Percentiles rank a stretch among this genome's conserved stretches.
Evolutionary conservation across 257 asterid species (phyloP).

Genomic region (Capsicum baccatum): DNA sequence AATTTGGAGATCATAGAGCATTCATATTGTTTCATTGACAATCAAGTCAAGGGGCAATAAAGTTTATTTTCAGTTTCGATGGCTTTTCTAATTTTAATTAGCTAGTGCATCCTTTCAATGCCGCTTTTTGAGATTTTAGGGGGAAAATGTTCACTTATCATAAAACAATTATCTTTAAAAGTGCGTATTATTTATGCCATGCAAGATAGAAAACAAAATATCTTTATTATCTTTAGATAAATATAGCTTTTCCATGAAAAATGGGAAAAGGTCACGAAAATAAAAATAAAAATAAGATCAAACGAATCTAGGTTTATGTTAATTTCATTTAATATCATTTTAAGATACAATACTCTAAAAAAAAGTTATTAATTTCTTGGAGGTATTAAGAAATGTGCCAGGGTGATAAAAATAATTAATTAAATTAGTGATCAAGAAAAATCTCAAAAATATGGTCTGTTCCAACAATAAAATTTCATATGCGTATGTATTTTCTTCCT

Average conservation of each 20-base stretch:
- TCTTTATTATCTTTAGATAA: neutral
- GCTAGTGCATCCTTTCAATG: neutral
- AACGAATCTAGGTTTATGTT: neutral
- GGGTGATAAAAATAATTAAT: neutral
- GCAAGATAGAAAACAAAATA: neutral
- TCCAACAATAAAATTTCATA: neutral
- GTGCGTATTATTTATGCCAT: neutral
- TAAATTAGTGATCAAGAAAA: neutral
- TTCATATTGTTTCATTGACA: neutral
- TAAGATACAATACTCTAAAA: neutral
- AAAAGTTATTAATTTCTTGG: neutral
- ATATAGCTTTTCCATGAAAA: neutral
- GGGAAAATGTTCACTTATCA: neutral
- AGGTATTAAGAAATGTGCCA: neutral
- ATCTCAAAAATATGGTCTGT: neutral
- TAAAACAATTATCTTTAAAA: neutral
- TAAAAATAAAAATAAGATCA: neutral
- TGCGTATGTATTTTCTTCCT: neutral
- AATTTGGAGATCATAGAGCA: neutral
- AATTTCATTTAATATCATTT: neutral
- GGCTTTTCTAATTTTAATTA: neutral
- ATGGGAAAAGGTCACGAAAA: neutral
- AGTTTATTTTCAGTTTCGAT: neutral
- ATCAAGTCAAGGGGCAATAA: neutral
- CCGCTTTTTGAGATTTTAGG: neutral